A percentile compares a stretch with the other conserved stretches of the same genome.
Evolutionary conservation across 352 stramenopile species (phyloP).

Genomic region (Phytophthora fragariae): DNA sequence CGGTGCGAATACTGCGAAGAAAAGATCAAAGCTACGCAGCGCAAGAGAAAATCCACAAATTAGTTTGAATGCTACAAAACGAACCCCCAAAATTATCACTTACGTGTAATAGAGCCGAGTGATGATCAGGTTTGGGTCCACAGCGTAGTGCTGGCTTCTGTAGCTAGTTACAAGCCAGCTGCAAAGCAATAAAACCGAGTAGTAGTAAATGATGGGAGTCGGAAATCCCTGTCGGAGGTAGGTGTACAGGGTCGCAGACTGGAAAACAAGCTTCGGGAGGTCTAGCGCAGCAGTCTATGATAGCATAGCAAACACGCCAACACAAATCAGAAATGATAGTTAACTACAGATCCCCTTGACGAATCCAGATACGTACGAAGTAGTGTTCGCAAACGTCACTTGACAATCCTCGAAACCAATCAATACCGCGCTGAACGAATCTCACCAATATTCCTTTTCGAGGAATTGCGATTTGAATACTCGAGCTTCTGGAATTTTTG

Average conservation of each 20-base stretch:
- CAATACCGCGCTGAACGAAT: neutral
- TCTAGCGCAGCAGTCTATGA: conserved; percentile 47
- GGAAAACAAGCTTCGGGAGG: conserved; percentile 51
- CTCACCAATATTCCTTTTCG: neutral
- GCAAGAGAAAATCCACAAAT: neutral
- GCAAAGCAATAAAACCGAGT: conserved; percentile 37
- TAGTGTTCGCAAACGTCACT: conserved; percentile 3
- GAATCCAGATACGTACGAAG: neutral
- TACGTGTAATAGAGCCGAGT: conserved; percentile 50
- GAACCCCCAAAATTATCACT: neutral
- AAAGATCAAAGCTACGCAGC: neutral
- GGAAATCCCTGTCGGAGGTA: conserved; percentile 49
- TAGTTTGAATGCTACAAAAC: neutral
- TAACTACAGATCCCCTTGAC: neutral
- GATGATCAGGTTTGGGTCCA: conserved; percentile 17
- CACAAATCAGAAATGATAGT: neutral
- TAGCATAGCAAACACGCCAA: neutral
- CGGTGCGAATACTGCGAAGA: conserved; percentile 3
- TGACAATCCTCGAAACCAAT: neutral
- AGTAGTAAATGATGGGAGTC: conserved; percentile 43
- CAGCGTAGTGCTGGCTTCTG: conserved; percentile 40
- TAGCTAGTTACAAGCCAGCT: conserved; percentile 53
- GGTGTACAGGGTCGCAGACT: conserved; percentile 40
- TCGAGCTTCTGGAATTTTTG: no score
- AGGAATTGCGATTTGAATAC: neutral